A percentile compares a stretch with the other conserved stretches of the same genome.
Evolutionary conservation across 257 asterid species (phyloP).

Genomic region (Rauvolfia tetraphylla): DNA sequence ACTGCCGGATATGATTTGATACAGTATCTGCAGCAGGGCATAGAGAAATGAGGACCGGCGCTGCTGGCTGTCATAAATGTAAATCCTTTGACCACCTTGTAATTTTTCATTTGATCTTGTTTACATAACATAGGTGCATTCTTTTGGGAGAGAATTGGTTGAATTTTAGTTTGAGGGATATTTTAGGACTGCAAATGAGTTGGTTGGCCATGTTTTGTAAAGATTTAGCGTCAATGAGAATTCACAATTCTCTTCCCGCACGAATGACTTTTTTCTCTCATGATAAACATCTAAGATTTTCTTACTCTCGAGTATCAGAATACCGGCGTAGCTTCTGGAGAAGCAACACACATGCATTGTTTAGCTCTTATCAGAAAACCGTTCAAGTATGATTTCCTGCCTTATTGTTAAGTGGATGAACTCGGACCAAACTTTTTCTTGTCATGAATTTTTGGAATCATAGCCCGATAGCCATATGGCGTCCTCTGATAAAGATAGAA

Average conservation of each 20-base stretch:
- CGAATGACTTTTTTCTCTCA: too few species aligned
- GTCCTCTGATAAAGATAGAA: not conserved
- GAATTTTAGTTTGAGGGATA: not conserved
- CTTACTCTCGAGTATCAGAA: too few species aligned
- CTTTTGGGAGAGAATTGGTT: constrained; percentile 8
- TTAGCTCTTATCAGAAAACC: too few species aligned
- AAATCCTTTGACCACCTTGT: constrained; percentile 1
- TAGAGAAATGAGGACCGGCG: constrained; percentile 62
- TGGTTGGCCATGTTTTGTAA: constrained; percentile 13
- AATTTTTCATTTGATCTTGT: not conserved
- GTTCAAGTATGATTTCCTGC: too few species aligned
- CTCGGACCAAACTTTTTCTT: too few species aligned
- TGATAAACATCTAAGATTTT: too few species aligned
- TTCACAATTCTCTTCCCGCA: not conserved
- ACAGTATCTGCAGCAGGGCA: constrained; percentile 96
- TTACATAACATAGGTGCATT: not conserved
- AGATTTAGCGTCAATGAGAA: not conserved
- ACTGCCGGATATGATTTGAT: constrained; percentile 96
- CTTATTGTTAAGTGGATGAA: too few species aligned
- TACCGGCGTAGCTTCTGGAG: too few species aligned
- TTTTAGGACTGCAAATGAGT: not conserved
- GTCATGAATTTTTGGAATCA: not conserved
- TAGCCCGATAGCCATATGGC: constrained; percentile 1
- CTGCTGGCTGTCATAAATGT: not conserved
- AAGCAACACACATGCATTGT: too few species aligned